Evolutionary conservation across 257 asterid species (phyloP).

Genomic region (Lithospermum erythrorhizon): DNA sequence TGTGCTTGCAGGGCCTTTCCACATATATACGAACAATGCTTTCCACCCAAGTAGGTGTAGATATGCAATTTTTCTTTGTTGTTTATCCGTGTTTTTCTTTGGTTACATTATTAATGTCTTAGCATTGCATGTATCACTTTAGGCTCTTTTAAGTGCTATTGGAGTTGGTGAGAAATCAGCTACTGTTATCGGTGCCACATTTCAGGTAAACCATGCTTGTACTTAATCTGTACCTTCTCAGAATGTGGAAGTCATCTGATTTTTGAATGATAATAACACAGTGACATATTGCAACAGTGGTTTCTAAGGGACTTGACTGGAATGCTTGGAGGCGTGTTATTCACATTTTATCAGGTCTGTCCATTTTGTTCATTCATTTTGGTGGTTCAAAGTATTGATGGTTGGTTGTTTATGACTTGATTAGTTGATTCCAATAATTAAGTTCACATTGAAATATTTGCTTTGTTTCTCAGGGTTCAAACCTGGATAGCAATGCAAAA

Average conservation of each 20-base stretch:
- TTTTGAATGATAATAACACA: conserved; percentile 1
- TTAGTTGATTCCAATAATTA: not conserved
- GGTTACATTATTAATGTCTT: conserved; percentile 4
- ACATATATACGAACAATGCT: conserved; percentile 93
- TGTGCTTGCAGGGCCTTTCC: conserved; percentile 63
- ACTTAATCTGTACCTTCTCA: conserved; percentile 1
- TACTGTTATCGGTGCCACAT: conserved; percentile 92
- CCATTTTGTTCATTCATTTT: conserved; percentile 2
- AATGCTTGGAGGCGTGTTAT: conserved; percentile 86
- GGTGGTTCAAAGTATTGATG: not conserved
- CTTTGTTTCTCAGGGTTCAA: conserved; percentile 52
- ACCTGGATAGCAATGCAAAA: conserved; percentile 92
- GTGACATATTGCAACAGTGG: conserved; percentile 47
- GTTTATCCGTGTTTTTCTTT: not conserved
- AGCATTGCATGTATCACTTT: conserved; percentile 5
- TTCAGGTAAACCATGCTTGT: conserved; percentile 42
- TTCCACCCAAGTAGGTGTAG: conserved; percentile 68
- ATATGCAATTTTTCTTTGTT: conserved; percentile 5
- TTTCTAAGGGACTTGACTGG: conserved; percentile 93
- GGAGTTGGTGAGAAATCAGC: conserved; percentile 98
- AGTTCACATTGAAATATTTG: not conserved
- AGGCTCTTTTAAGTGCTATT: conserved; percentile 96
- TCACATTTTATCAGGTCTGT: conserved; percentile 84
- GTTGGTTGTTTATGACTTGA: not conserved
- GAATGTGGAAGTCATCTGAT: conserved; percentile 2